Evolutionary conservation across 2,329 filamentous ascomycete genomes (phyloP).

Genomic region (Ophiocordyceps camponoti-saundersi): DNA sequence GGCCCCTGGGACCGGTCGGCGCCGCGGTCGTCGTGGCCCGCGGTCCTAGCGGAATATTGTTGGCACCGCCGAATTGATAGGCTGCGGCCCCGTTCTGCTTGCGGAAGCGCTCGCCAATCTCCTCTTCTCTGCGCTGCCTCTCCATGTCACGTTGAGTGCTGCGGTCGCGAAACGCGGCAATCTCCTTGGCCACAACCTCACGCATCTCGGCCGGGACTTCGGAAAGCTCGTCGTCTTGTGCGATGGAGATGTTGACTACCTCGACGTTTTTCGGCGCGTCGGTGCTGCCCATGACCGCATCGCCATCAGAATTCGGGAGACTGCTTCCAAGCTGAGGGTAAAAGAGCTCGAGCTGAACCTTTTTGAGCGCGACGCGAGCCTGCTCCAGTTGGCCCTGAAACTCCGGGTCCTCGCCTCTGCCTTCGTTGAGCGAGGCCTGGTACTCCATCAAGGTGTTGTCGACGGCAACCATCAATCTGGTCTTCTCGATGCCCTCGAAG

Average conservation of each 20-base stretch:
- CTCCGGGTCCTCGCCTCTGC: conserved; percentile 43
- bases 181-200: conserved; percentile 85
- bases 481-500: conserved; percentile 47
- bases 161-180: conserved; percentile 81
- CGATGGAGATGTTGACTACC: conserved; percentile 76
- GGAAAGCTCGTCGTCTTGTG: conserved; percentile 79
- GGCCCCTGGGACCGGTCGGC: conserved; percentile 48
- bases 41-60: conserved; percentile 24
- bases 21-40: conserved; percentile 39
- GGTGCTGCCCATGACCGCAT: conserved; percentile 42
- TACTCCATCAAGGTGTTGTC: conserved; percentile 75
- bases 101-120: conserved; percentile 75
- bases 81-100: conserved; percentile 48
- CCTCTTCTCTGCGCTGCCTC: conserved; percentile 73
- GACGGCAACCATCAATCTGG: conserved; percentile 54
- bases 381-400: conserved; percentile 52
- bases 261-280: conserved; percentile 52
- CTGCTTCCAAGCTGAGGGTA: conserved; percentile 36
- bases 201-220: conserved; percentile 95
- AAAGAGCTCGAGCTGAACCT: conserved; percentile 54
- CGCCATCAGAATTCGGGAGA: conserved; percentile 49
- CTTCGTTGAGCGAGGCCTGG: conserved; percentile 63
- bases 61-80: conserved; percentile 32
- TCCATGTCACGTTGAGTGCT: conserved; percentile 82
- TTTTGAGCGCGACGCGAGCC: conserved; percentile 50